phyloP scores from a whole-genome alignment of 2,329 filamentous ascomycete species.

The Diaporthe eres region DNA sequence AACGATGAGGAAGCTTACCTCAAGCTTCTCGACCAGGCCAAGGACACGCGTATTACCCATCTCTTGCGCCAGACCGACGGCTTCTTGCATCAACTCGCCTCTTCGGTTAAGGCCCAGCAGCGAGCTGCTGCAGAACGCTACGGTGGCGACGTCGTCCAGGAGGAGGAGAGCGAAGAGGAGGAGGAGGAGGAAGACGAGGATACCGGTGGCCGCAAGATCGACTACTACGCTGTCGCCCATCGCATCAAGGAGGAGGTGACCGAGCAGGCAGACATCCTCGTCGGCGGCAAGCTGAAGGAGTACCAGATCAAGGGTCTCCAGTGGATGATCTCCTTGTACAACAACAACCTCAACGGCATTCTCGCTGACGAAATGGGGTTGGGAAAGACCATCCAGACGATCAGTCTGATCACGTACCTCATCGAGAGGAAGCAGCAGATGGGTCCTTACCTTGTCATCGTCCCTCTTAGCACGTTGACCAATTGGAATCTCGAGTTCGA shows the following conservation, averaged over 20 bases:
- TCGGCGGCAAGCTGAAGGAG: slow-evolving; percentile 94
- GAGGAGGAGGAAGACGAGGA: slow-evolving; percentile 79
- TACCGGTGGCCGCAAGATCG: slow-evolving; percentile 84
- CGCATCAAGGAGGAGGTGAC: slow-evolving; percentile 93
- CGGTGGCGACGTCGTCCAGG: slow-evolving; percentile 70
- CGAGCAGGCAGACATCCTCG: slow-evolving; percentile 85
- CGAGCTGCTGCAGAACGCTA: slow-evolving; percentile 85
- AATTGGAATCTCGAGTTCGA: slow-evolving; percentile 99
- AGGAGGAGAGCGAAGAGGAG: slow-evolving; percentile 62
- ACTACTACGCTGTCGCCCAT: slow-evolving; percentile 99
- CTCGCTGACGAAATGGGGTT: slow-evolving; percentile 99
- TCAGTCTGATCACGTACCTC: slow-evolving; percentile 96
- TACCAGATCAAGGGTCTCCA: slow-evolving; percentile 99
- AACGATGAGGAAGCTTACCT: slow-evolving; percentile 99
- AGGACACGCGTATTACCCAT: slow-evolving; percentile 99
- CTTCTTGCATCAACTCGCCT: slow-evolving; percentile 95
- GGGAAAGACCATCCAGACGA: slow-evolving; percentile 99
- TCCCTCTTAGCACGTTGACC: slow-evolving; percentile 94
- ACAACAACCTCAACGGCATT: slow-evolving; percentile 99
- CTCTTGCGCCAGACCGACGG: slow-evolving; percentile 96
- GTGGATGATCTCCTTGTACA: slow-evolving; percentile 99
- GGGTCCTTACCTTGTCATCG: slow-evolving; percentile 95
- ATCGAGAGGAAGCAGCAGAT: slow-evolving; percentile 95
- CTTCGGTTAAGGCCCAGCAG: slow-evolving; percentile 95
- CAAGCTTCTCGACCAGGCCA: slow-evolving; percentile 97